A percentile compares a stretch with the other conserved stretches of the same genome.
Conservation (phyloP, 2,329 filamentous ascomycete species). For the Cercospora sp. region DNA sequence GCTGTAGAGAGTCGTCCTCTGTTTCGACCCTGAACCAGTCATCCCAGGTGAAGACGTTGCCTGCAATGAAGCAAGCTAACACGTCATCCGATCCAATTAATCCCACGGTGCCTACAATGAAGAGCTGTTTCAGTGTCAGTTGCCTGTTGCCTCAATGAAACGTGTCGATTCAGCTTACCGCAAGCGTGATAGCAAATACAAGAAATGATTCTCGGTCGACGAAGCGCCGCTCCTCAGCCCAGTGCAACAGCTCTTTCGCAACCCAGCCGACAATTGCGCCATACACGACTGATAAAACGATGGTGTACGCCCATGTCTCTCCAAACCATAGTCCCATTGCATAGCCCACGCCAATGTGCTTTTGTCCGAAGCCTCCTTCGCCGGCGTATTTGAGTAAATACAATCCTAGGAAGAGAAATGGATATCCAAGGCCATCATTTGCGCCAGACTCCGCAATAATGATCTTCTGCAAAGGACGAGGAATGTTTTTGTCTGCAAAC, state of each 20-base stretch:
- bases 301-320: constrained; percentile 81
- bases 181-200: constrained; percentile 80
- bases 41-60: constrained; percentile 80
- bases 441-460: constrained; percentile 71
- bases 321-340: constrained; percentile 82
- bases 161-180: constrained; percentile 50
- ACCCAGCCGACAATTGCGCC: constrained; percentile 77
- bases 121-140: constrained; percentile 53
- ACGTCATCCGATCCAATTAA: constrained; percentile 88
- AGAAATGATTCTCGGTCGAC: constrained; percentile 86
- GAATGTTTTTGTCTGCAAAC: constrained; percentile 88
- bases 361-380: constrained; percentile 54
- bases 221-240: constrained; percentile 76
- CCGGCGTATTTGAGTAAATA: constrained; percentile 78
- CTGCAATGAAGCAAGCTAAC: constrained; percentile 87
- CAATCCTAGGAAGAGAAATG: constrained; percentile 80
- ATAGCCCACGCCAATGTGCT: constrained; percentile 58
- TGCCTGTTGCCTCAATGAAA: not conserved
- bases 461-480: constrained; percentile 73
- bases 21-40: constrained; percentile 90
- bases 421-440: constrained; percentile 87
- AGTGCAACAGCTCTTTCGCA: constrained; percentile 78
- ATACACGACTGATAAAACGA: constrained; percentile 75
- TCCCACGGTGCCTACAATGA: constrained; percentile 82
- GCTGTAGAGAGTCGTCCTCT: constrained; percentile 86